Evolutionary conservation across 768 basidiomycete species (phyloP).

Genomic region (Tulasnella sp.): DNA sequence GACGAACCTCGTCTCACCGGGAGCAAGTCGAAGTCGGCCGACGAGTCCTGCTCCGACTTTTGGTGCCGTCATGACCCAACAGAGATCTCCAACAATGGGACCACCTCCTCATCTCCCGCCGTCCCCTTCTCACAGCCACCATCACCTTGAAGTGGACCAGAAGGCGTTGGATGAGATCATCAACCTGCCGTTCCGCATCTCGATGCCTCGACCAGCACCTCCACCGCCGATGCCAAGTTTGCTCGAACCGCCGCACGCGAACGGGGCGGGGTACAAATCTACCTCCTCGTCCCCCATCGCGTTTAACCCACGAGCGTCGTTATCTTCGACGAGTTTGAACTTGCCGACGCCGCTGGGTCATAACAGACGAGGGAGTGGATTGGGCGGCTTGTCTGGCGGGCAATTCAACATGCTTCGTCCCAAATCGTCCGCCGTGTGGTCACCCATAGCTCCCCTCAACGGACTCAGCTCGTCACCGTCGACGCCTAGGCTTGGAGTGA

Average conservation of each 20-base stretch:
- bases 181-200: slow-evolving; percentile 17
- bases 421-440: background rate
- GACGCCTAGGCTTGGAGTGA: background rate
- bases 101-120: background rate
- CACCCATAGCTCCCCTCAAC: background rate
- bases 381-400: background rate
- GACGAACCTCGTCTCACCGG: slow-evolving; percentile 49
- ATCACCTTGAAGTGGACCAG: background rate
- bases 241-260: background rate
- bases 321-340: background rate
- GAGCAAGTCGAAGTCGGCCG: slow-evolving; percentile 43
- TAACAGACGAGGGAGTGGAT: background rate
- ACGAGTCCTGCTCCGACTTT: slow-evolving; percentile 51
- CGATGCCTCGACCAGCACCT: slow-evolving; percentile 13
- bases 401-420: slow-evolving; percentile 4
- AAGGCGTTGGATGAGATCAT: background rate
- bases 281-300: background rate
- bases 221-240: background rate
- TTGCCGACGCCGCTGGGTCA: background rate
- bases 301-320: background rate
- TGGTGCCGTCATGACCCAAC: slow-evolving; percentile 65
- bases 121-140: background rate
- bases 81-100: slow-evolving; percentile 36
- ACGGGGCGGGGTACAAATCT: background rate
- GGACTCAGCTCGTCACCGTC: background rate